Evolutionary conservation across 73 alveolate species (phyloP).

Genomic region (Diophrys appendiculata): DNA sequence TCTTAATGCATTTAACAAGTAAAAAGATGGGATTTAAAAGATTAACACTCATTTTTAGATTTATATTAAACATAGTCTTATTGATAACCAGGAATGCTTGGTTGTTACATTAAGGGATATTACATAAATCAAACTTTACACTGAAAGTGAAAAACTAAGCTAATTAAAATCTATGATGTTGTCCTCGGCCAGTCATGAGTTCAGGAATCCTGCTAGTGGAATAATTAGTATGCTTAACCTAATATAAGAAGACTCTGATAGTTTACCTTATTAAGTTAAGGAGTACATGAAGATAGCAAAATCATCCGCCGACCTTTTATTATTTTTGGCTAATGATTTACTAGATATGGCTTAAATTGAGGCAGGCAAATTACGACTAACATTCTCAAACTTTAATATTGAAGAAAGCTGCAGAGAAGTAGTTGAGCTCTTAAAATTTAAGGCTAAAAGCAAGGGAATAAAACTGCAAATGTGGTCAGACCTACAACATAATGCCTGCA

Average conservation of each 20-base stretch:
- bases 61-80: no score
- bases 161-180: neutral
- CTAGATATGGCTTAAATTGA: slow-evolving; percentile 31
- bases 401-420: slow-evolving; percentile 1
- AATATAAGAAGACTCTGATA: slow-evolving; percentile 9
- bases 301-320: slow-evolving; percentile 21
- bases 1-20: no score
- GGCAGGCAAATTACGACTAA: slow-evolving; percentile 10
- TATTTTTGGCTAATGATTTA: slow-evolving; percentile 35
- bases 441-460: slow-evolving; percentile 5
- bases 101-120: no score
- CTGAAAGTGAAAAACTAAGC: no score
- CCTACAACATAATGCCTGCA: neutral
- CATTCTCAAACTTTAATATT: slow-evolving; percentile 3
- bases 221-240: slow-evolving; percentile 24
- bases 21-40: no score
- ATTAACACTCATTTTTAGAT: no score
- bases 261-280: no score
- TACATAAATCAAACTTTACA: no score
- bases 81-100: no score
- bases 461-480: no score
- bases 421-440: neutral
- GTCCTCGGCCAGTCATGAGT: slow-evolving; percentile 62
- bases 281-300: slow-evolving; percentile 2
- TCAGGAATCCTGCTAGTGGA: slow-evolving; percentile 61